Conservation (phyloP, 371 early-diverging fungal genomes). For the Mucor circinelloides region DNA sequence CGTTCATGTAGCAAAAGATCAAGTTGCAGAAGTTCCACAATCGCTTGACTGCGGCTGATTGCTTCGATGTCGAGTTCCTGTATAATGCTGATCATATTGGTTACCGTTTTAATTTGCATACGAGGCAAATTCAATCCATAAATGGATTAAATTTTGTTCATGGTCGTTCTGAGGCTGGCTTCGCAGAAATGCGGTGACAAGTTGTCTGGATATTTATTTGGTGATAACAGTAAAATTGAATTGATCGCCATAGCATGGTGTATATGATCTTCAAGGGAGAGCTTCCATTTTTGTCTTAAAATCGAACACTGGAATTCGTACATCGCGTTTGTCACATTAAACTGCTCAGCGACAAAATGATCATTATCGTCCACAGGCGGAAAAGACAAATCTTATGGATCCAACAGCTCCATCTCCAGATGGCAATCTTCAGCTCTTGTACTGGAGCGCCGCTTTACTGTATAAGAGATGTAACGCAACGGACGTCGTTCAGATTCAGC, state of each 20-base stretch:
- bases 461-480: too few relatives aligned
- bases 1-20: too few relatives aligned
- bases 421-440: constrained; percentile 20
- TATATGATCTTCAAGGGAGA: constrained; percentile 15
- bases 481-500: too few relatives aligned
- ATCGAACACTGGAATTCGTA: constrained; percentile 1
- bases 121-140: constrained; percentile 14
- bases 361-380: constrained; percentile 12
- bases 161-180: constrained; percentile 10
- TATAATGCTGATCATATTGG: constrained; percentile 11
- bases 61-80: constrained; percentile 14
- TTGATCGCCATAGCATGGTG: constrained; percentile 13
- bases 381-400: constrained; percentile 18
- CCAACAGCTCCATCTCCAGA: constrained; percentile 18
- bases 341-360: constrained; percentile 13
- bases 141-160: constrained; percentile 12
- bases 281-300: constrained; percentile 14
- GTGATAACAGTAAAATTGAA: constrained; percentile 21
- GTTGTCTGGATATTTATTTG: constrained; percentile 14
- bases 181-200: constrained; percentile 6
- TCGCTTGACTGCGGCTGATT: constrained; percentile 14
- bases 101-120: constrained; percentile 7
- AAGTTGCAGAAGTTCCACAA: too few relatives aligned
- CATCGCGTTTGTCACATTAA: not conserved
- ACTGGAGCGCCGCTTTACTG: constrained; percentile 12